phyloP scores from a whole-genome alignment of 176 grass and related monocot genomes.

The Phyllostachys edulis region DNA sequence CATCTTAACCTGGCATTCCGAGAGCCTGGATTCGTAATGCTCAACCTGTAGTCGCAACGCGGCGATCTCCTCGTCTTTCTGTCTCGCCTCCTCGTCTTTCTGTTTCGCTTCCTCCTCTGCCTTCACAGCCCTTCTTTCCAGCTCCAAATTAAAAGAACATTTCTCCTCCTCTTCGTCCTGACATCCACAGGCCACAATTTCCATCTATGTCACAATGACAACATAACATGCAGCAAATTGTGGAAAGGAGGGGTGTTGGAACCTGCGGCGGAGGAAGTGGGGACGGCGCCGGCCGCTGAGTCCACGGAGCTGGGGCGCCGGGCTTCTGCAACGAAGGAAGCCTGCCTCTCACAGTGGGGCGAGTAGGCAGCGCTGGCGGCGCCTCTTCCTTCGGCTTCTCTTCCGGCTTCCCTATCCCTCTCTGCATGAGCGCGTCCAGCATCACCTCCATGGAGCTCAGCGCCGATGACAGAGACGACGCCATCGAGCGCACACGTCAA shows the following conservation, averaged over 20 bases:
- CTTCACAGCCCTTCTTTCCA: conserved; percentile 24
- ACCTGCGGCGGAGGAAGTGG: neutral
- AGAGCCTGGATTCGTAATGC: conserved; percentile 43
- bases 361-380: conserved; percentile 44
- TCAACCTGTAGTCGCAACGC: conserved; percentile 26
- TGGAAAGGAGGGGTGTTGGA: too few relatives aligned
- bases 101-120: conserved; percentile 39
- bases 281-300: neutral
- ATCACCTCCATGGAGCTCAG: conserved; percentile 63
- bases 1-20: conserved; percentile 50
- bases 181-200: neutral
- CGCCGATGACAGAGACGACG: conserved; percentile 18
- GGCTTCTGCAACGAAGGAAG: conserved; percentile 31
- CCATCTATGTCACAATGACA: too few relatives aligned
- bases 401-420: conserved; percentile 43
- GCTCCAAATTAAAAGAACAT: conserved; percentile 6
- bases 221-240: neutral
- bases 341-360: conserved; percentile 39
- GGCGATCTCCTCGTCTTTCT: conserved; percentile 37
- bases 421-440: conserved; percentile 56
- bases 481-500: neutral
- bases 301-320: neutral
- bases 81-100: conserved; percentile 15
- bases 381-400: conserved; percentile 44
- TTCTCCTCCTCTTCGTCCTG: conserved; percentile 26